phyloP scores from a whole-genome alignment of 106 monocot species.

The Narthecium ossifragum region DNA sequence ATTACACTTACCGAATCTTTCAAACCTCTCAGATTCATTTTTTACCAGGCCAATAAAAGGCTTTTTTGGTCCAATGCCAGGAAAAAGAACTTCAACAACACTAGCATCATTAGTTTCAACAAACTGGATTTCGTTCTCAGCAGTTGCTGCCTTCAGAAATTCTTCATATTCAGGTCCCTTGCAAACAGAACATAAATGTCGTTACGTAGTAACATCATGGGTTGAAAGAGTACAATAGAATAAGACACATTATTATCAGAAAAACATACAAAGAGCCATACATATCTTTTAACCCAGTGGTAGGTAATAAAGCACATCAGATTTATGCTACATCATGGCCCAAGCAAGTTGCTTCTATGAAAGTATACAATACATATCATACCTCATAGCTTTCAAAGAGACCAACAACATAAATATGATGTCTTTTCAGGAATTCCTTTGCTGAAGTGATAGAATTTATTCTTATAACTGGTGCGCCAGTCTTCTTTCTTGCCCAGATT shows the following conservation, averaged over 20 bases:
- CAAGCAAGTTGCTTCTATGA: not conserved
- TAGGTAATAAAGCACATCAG: not conserved
- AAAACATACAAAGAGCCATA: too few relatives aligned
- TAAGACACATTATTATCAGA: too few relatives aligned
- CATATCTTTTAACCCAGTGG: too few relatives aligned
- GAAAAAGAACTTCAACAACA: conserved; percentile 75
- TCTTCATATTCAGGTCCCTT: conserved; percentile 76
- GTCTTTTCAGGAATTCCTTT: conserved; percentile 52
- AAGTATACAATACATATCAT: not conserved
- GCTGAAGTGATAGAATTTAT: conserved; percentile 48
- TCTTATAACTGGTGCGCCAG: conserved; percentile 56
- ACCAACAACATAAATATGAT: conserved; percentile 66
- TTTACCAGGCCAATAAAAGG: conserved; percentile 81
- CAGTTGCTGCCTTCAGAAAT: conserved; percentile 78
- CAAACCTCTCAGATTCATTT: conserved; percentile 81
- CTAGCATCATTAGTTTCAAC: conserved; percentile 54
- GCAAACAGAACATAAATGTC: conserved; percentile 3
- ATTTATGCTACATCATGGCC: not conserved
- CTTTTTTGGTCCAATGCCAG: conserved; percentile 31
- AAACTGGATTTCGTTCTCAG: conserved; percentile 85
- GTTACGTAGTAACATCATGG: not conserved
- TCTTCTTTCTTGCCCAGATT: conserved; percentile 95
- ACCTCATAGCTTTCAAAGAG: conserved; percentile 73
- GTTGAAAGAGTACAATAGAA: not conserved
- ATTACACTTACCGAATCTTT: conserved; percentile 58